Evolutionary conservation across 305 asterid species (phyloP).

Genomic region (Fraxinus xanthoxyloides): DNA sequence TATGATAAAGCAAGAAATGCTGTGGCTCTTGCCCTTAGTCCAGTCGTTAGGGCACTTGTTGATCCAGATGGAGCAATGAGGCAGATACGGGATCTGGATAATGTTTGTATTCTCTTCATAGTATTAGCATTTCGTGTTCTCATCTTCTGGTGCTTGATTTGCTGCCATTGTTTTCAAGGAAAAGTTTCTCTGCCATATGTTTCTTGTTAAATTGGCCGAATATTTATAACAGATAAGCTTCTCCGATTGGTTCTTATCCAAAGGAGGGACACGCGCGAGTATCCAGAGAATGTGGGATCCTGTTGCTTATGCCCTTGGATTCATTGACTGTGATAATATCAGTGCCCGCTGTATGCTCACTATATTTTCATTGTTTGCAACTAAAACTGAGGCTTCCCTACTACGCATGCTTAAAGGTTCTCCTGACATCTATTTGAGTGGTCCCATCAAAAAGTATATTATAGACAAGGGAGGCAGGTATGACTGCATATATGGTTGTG

Average conservation of each 20-base stretch:
- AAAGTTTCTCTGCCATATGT: neutral
- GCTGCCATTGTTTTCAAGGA: conserved; percentile 6
- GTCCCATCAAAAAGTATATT: conserved; percentile 86
- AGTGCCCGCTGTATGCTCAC: conserved; percentile 99
- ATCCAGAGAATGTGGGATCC: conserved; percentile 99
- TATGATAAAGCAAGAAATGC: conserved; percentile 97
- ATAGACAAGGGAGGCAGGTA: conserved; percentile 93
- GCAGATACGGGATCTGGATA: conserved; percentile 78
- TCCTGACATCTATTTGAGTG: conserved; percentile 93
- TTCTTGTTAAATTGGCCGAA: conserved; percentile 12
- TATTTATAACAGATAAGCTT: conserved; percentile 69
- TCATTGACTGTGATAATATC: conserved; percentile 94
- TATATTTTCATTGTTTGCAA: conserved; percentile 90
- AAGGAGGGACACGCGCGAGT: conserved; percentile 92
- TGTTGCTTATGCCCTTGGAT: conserved; percentile 99
- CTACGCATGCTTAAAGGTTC: conserved; percentile 98
- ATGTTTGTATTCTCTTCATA: conserved; percentile 46
- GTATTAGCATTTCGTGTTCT: conserved; percentile 12
- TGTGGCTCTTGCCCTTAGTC: conserved; percentile 97
- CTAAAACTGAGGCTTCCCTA: conserved; percentile 98
- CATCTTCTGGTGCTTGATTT: conserved; percentile 12
- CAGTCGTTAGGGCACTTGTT: conserved; percentile 95
- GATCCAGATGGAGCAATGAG: conserved; percentile 97
- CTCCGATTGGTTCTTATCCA: conserved; percentile 96
- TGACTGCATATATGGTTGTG: conserved; percentile 11